Evolutionary conservation across 2,329 filamentous ascomycete genomes (phyloP).

Genomic region (Rhexocercosporidium sp.): DNA sequence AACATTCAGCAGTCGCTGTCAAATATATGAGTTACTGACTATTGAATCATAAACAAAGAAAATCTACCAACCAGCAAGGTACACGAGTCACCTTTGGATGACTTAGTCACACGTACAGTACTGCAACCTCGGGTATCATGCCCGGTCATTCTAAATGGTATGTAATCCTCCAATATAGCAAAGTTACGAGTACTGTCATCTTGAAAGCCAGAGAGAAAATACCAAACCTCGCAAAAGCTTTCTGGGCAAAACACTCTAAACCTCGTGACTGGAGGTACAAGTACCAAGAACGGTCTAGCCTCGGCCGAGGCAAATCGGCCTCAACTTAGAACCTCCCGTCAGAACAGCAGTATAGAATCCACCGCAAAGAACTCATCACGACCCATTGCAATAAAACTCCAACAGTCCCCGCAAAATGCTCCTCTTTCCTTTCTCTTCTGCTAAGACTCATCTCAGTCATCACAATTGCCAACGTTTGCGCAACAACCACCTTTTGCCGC

Average conservation of each 20-base stretch:
- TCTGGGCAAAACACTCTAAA: too few relatives aligned
- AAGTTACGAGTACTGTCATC: neutral
- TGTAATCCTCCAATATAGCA: neutral
- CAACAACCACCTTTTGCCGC: slow-evolving; percentile 31
- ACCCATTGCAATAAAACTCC: slow-evolving; percentile 35
- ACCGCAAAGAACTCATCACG: slow-evolving; percentile 41
- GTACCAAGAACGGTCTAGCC: slow-evolving; percentile 1
- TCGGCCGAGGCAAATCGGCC: slow-evolving; percentile 19
- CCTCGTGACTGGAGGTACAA: too few relatives aligned
- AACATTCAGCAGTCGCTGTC: neutral
- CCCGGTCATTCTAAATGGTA: neutral
- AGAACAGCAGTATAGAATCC: slow-evolving; percentile 37
- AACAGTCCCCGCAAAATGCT: slow-evolving; percentile 36
- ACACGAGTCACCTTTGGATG: neutral
- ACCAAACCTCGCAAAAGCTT: neutral
- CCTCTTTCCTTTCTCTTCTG: slow-evolving; percentile 25
- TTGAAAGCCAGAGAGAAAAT: neutral
- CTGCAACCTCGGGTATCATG: neutral
- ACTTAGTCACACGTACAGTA: neutral
- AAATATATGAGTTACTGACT: neutral
- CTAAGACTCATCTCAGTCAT: slow-evolving; percentile 22
- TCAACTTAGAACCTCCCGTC: slow-evolving; percentile 8
- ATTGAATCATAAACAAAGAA: neutral
- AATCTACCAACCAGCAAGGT: neutral
- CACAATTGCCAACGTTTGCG: slow-evolving; percentile 20